These are phyloP conservation scores for Geotrichum australiense DNA, from an alignment of 1,139 yeast species.

Conservation along the genomic window DNA sequence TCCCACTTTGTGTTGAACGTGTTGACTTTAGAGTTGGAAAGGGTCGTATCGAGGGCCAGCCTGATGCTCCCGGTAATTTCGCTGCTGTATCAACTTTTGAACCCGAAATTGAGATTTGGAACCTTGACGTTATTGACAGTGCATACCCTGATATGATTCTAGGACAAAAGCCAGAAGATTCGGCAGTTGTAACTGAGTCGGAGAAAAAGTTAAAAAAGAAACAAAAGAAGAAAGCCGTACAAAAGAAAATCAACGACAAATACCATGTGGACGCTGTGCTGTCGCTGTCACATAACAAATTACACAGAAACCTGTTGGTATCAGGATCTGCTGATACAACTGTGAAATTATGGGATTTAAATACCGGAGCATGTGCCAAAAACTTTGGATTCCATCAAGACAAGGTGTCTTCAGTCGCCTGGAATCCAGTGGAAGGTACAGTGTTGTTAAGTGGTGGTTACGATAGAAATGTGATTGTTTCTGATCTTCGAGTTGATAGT, in stretches of 20 bases:
- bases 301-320: conserved; percentile 78
- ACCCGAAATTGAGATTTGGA: conserved; percentile 97
- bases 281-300: conserved; percentile 74
- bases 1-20: conserved; percentile 97
- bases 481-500: conserved; percentile 69
- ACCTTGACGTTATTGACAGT: conserved; percentile 83
- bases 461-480: conserved; percentile 69
- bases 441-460: conserved; percentile 88
- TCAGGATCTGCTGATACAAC: conserved; percentile 95
- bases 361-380: conserved; percentile 60
- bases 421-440: conserved; percentile 76
- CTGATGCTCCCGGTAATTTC: conserved; percentile 59
- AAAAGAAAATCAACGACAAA: conserved; percentile 50
- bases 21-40: conserved; percentile 51
- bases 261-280: conserved; percentile 94
- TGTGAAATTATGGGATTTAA: conserved; percentile 90
- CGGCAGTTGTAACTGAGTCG: conserved; percentile 34
- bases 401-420: conserved; percentile 79
- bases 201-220: conserved; percentile 37
- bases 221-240: conserved; percentile 48
- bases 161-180: conserved; percentile 63
- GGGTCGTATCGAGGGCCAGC: conserved; percentile 24
- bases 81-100: conserved; percentile 97
- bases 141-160: conserved; percentile 91
- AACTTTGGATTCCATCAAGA: conserved; percentile 52